Evolutionary conservation across 2,329 filamentous ascomycete genomes (phyloP), one percentile per base, ranked within the genome.

Genomic region (Colletotrichum tamarilloi): DNA sequence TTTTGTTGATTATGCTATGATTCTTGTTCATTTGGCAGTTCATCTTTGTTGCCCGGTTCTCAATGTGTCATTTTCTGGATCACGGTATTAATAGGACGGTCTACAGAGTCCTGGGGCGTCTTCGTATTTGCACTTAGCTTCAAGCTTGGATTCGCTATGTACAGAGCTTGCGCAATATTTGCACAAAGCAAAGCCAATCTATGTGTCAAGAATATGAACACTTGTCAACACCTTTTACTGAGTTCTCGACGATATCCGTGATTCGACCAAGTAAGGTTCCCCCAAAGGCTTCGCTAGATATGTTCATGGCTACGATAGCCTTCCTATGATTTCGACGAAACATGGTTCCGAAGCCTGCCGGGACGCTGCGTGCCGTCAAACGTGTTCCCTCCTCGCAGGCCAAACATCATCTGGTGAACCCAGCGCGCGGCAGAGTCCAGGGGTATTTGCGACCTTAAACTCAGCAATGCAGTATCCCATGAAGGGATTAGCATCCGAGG

Each of bases 131-230:
- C 24, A 49, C 26, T 52, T 28, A 62, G 22, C 24, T 58, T 2
- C 22, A 19, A 38, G 65, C 52, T 24, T n/a, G 38, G 24, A 38
- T 58, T 68, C 53, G 19, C 42, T 68, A 66, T 69, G 65, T 69
- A 72, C 63, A 69, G 69, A 64, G 66, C 69, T 72, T 53, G 62
- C 38, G 53, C 30, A 60, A 55, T 55, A 30, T 32, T 46, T 63
- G 69, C 68, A 72, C 53, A 72, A 72, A 72, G 52, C 53, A 68
- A 49, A 68, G 53, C 38, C 35, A 58, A 72, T 58, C 22, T 35
- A 32, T 56, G 65, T 68, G 53, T 46, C 52, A 62, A 72, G 26
- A 42, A 64, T 56, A 12, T 49, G 24, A 32, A 68, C 53, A 69
- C 16, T 16, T 68, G n/a, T 9, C 52, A 28, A 12, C 14, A 14